Conservation (phyloP, 176 grass and related monocot genomes). For the Oryza australiensis region DNA sequence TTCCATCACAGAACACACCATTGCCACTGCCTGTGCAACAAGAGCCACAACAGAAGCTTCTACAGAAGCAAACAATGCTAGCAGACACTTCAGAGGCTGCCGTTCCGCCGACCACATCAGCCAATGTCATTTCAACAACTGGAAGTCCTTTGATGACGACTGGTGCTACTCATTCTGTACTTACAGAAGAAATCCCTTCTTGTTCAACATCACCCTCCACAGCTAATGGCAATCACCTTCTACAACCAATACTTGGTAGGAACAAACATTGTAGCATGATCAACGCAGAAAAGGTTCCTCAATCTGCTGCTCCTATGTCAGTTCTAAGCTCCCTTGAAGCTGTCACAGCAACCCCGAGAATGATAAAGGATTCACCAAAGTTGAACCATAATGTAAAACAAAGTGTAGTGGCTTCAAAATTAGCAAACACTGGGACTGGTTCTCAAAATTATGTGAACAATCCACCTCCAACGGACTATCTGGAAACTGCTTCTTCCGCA, state of each 20-base stretch:
- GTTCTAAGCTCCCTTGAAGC: conserved; percentile 58
- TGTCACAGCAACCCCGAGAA: conserved; percentile 30
- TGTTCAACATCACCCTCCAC: conserved; percentile 85
- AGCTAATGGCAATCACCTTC: conserved; percentile 56
- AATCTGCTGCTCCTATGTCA: conserved; percentile 48
- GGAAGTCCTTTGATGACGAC: conserved; percentile 51
- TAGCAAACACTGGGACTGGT: conserved; percentile 48
- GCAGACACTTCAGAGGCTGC: conserved; percentile 42
- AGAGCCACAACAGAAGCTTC: conserved; percentile 55
- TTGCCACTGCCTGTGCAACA: conserved; percentile 42
- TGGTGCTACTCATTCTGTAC: conserved; percentile 53
- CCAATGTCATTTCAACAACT: conserved; percentile 35
- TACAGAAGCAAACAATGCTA: conserved; percentile 57
- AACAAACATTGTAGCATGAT: conserved; percentile 40
- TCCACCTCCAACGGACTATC: conserved; percentile 56
- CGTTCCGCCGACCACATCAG: conserved; percentile 21
- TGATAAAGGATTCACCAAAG: conserved; percentile 55
- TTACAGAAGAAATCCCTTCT: conserved; percentile 84
- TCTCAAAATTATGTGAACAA: conserved; percentile 64
- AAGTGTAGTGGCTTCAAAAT: conserved; percentile 53
- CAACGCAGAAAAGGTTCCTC: conserved; percentile 63
- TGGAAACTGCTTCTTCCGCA: conserved; percentile 81
- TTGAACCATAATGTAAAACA: conserved; percentile 68
- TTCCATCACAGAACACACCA: conserved; percentile 39
- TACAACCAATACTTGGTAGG: conserved; percentile 44